Evolutionary conservation across 768 basidiomycete genomes (phyloP).

Genomic region (Pholiota microspora): DNA sequence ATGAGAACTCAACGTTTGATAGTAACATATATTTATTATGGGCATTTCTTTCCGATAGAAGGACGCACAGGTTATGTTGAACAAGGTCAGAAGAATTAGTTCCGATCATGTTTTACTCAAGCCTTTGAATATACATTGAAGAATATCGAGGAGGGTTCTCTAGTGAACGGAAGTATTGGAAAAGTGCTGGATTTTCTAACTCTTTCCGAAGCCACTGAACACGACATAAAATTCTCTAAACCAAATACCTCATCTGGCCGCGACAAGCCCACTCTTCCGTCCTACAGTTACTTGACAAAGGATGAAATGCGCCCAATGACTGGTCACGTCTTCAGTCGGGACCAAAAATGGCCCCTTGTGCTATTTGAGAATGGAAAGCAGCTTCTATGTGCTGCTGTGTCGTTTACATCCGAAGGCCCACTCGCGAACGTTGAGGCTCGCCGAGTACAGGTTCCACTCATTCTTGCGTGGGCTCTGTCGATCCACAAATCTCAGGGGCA

Average conservation of each 20-base stretch:
- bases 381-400: conserved; percentile 51
- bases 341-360: conserved; percentile 56
- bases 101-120: neutral
- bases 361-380: conserved; percentile 50
- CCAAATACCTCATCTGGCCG: neutral
- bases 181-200: conserved; percentile 49
- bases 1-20: neutral
- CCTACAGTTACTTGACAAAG: neutral
- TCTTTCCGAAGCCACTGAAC: conserved; percentile 40
- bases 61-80: conserved; percentile 81
- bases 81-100: conserved; percentile 43
- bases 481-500: conserved; percentile 92
- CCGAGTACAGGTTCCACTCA: conserved; percentile 54
- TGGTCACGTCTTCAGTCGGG: conserved; percentile 22
- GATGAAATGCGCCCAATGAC: conserved; percentile 19
- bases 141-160: conserved; percentile 59
- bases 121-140: conserved; percentile 20
- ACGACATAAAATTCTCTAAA: conserved; percentile 33
- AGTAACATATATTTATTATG: neutral
- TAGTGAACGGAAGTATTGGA: conserved; percentile 71
- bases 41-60: conserved; percentile 47
- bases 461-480: conserved; percentile 78
- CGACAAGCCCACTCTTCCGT: neutral
- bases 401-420: conserved; percentile 57
- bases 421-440: conserved; percentile 57